phyloP scores from a whole-genome alignment of 495 filamentous ascomycete genomes.

The Friedmanniomyces simplex region DNA sequence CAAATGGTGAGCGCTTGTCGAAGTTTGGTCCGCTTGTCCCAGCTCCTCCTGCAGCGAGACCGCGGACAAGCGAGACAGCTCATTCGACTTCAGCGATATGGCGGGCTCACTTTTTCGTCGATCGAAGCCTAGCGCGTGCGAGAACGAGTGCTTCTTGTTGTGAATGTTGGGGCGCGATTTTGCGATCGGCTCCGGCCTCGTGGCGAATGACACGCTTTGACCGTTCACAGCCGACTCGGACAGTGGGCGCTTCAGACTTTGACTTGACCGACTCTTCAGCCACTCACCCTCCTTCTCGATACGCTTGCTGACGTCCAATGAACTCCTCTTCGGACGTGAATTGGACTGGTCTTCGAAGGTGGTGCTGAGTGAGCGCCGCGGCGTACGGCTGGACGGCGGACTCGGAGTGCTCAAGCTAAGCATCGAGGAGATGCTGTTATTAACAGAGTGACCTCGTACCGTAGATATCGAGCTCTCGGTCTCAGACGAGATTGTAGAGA shows the following conservation, averaged over 20 bases:
- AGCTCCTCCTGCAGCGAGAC: slow-evolving; percentile 12
- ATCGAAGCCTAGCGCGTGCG: slow-evolving; percentile 38
- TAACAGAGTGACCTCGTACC: slow-evolving; percentile 52
- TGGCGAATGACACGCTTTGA: slow-evolving; percentile 5
- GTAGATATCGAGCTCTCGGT: slow-evolving; percentile 56
- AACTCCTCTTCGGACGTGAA: slow-evolving; percentile 19
- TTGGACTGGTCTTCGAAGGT: slow-evolving; percentile 26
- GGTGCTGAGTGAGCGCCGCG: slow-evolving; percentile 27
- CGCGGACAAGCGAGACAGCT: slow-evolving; percentile 1
- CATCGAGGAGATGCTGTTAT: slow-evolving; percentile 54
- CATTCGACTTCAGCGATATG: slow-evolving; percentile 2
- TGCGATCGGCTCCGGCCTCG: background rate
- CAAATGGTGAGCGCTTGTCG: background rate
- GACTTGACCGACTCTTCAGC: slow-evolving; percentile 12
- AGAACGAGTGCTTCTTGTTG: slow-evolving; percentile 44
- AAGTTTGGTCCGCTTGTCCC: background rate
- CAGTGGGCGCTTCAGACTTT: slow-evolving; percentile 24
- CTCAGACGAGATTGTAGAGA: slow-evolving; percentile 65
- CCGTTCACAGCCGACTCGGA: slow-evolving; percentile 1
- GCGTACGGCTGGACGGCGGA: slow-evolving; percentile 24
- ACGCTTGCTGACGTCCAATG: slow-evolving; percentile 16
- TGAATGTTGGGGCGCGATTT: slow-evolving; percentile 32
- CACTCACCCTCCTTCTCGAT: slow-evolving; percentile 22
- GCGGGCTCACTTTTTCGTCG: slow-evolving; percentile 29
- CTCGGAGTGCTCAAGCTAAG: slow-evolving; percentile 36